Evolutionary conservation across 202 grass and related monocot species (phyloP).

Genomic region (Carex arenaria): DNA sequence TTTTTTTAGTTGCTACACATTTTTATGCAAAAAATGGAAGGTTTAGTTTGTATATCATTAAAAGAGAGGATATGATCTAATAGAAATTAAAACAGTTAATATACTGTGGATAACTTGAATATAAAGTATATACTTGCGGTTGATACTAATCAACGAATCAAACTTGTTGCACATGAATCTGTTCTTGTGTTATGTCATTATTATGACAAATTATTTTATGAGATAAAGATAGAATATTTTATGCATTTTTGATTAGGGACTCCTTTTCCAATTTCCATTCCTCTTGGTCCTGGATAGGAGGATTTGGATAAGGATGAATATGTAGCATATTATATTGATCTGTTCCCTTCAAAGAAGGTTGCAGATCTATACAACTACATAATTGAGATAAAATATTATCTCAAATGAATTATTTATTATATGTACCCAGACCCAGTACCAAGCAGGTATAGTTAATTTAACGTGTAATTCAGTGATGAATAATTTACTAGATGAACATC

Average conservation of each 20-base stretch:
- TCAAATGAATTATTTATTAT: not conserved
- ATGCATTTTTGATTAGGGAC: not conserved
- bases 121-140: conserved; percentile 1
- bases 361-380: conserved; percentile 13
- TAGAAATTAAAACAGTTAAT: not conserved
- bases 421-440: not conserved
- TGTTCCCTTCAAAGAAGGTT: conserved; percentile 8
- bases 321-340: not conserved
- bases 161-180: conserved; percentile 6
- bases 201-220: not conserved
- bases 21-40: too few relatives aligned
- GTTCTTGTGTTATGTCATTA: not conserved
- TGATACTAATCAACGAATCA: conserved; percentile 18
- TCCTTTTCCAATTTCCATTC: not conserved
- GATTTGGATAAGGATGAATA: conserved; percentile 28
- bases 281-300: not conserved
- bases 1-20: too few relatives aligned
- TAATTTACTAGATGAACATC: not conserved
- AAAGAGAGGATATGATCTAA: not conserved
- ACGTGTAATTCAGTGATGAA: not conserved
- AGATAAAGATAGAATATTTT: not conserved
- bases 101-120: not conserved
- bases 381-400: not conserved
- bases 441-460: not conserved
- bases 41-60: not conserved